Evolutionary conservation across 2,329 filamentous ascomycete species (phyloP).

Genomic region (Grosmannia serpens): DNA sequence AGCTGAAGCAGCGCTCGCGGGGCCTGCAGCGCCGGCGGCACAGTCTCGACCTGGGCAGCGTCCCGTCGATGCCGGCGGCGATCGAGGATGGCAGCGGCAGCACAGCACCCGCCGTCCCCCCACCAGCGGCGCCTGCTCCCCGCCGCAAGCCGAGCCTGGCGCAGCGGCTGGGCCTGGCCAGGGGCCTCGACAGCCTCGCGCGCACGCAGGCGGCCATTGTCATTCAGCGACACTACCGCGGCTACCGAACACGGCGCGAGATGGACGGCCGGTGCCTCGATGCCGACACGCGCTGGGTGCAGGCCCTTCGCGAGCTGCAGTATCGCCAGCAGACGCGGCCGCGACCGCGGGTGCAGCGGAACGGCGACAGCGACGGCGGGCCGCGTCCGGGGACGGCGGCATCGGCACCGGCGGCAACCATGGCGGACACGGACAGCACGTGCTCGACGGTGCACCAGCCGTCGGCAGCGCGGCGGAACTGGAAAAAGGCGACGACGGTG

Average conservation of each 20-base stretch:
- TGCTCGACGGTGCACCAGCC: conserved; percentile 1
- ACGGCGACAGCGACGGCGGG: conserved; percentile 2
- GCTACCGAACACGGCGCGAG: conserved; percentile 61
- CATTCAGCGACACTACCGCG: conserved; percentile 65
- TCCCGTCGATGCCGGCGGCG: not conserved
- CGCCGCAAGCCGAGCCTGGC: not conserved
- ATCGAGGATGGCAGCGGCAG: not conserved
- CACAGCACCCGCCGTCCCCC: not conserved
- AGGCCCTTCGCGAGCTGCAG: conserved; percentile 48
- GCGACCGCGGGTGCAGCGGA: conserved; percentile 18
- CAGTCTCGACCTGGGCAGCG: not conserved
- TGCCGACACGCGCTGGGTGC: conserved; percentile 59
- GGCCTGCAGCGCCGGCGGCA: conserved; percentile 17
- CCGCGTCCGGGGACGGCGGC: not conserved
- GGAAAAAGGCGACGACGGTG: conserved; percentile 62
- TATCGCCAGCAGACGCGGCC: conserved; percentile 40
- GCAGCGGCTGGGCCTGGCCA: conserved; percentile 1
- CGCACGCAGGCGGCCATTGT: conserved; percentile 37
- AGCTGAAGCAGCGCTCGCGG: conserved; percentile 28
- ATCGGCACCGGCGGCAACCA: not conserved
- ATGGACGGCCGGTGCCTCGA: conserved; percentile 57
- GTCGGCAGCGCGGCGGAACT: conserved; percentile 50
- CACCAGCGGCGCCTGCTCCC: not conserved
- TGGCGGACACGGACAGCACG: not conserved
- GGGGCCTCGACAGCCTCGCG: conserved; percentile 7